These are phyloP conservation scores for Leishmania braziliensis DNA, from an alignment of 208 protist genomes.

Conservation along the genomic window DNA sequence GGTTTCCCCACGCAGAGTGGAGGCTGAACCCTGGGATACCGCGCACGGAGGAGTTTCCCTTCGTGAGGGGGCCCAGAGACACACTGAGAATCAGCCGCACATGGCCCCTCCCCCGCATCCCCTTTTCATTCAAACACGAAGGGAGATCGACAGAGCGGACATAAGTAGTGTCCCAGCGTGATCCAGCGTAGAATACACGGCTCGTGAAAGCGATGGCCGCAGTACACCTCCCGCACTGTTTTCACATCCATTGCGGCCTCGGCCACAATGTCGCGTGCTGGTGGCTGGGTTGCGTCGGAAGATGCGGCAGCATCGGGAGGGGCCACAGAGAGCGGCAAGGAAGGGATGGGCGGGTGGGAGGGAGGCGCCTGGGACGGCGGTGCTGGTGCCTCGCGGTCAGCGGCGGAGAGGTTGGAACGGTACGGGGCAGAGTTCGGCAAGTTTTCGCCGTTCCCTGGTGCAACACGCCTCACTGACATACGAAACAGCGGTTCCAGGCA, in stretches of 20 bases:
- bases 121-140: slow-evolving; percentile 24
- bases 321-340: neutral
- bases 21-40: neutral
- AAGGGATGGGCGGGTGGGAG: neutral
- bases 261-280: neutral
- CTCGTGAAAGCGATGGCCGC: slow-evolving; percentile 41
- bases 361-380: neutral
- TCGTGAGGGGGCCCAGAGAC: neutral
- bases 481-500: slow-evolving; percentile 18
- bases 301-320: neutral
- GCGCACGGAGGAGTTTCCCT: neutral
- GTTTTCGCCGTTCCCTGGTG: neutral
- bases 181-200: slow-evolving; percentile 36
- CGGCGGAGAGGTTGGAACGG: neutral
- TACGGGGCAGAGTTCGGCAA: neutral
- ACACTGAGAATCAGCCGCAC: neutral
- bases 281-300: neutral
- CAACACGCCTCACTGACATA: neutral
- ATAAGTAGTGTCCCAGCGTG: slow-evolving; percentile 26
- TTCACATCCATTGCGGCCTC: neutral
- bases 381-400: neutral
- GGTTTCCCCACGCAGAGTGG: too few relatives aligned
- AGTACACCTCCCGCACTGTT: slow-evolving; percentile 27
- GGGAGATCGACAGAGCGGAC: slow-evolving; percentile 38
- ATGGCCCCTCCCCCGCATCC: neutral